Base-by-base conservation (phyloP, 148 eudicot genomes). In the Drosera capensis region DNA sequence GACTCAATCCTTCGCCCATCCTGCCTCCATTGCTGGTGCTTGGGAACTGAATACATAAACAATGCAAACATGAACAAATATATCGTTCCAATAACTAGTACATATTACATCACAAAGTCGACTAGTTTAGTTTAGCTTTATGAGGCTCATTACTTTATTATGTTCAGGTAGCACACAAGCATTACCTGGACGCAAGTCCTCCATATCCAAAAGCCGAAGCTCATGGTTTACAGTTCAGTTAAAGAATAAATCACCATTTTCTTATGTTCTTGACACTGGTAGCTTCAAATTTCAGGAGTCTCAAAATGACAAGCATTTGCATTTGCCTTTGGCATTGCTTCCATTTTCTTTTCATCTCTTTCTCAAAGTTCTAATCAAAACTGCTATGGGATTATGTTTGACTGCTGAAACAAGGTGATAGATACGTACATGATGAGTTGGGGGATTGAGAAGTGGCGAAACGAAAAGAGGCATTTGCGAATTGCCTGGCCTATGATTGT, bases 21-120 rank as follows among this genome's bases (percentile, higher is more conserved):
- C 68, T 46, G 8, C 68, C 73, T 41, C 65, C 71, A 24, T 54
- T 70, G 58, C 62, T 72, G 72, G 72, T 69, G 68, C 82, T 62
- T 29, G 74, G 66, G 44, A 56, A 74, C 61, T 75, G 73, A 58
- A 59, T 48, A 71, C 73, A 63, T 22, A 58, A 9, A 38, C 13
- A 29, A 5, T 4, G 44, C 18, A 20, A 6, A 28, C 31, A 28
- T 5, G 7, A 6, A 28, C 13, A 36, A 5, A 6, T 16, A 49
- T 14, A 26, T 16, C 34, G 18, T 31, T 8, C 12, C 12, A 19
- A 14, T 14, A 8, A 9, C 48, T 22, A 4, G 14, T 20, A 6
- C 31, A 28, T 9, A 28, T 28, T 28, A 28, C 31, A 28, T 4
- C 31, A 28, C 4, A 3, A 28, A 9, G 31, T 28, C 9, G 4